phyloP scores from a whole-genome alignment of 1,284 basidiomycete genomes.

The Melampsora americana region DNA sequence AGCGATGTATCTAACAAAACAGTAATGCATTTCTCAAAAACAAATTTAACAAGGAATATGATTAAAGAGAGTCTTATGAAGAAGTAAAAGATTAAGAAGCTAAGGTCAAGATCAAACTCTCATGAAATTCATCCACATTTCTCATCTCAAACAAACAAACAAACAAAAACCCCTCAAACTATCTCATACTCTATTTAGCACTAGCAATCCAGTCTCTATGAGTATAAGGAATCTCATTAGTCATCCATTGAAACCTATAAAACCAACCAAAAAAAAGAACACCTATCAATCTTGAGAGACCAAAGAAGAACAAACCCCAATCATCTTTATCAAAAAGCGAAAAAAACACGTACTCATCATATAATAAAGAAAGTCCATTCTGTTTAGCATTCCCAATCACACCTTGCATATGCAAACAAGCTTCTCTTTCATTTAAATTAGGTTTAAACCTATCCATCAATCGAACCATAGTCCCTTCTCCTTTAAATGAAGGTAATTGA shows the following conservation, averaged over 20 bases:
- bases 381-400: conserved; percentile 89
- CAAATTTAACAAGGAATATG: no score
- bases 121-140: not conserved
- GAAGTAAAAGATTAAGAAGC: no score
- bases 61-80: no score
- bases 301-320: not conserved
- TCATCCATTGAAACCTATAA: conserved; percentile 44
- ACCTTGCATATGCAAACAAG: conserved; percentile 85
- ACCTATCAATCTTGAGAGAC: not conserved
- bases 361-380: conserved; percentile 83
- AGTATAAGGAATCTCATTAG: conserved; percentile 44
- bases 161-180: not conserved
- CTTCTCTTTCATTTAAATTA: conserved; percentile 78
- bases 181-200: conserved; percentile 1
- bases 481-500: conserved; percentile 92
- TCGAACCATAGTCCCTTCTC: conserved; percentile 81
- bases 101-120: no score
- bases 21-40: no score
- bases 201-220: conserved; percentile 43
- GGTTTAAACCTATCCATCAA: conserved; percentile 82
- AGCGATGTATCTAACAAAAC: no score
- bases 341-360: conserved; percentile 69
- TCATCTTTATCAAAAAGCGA: not conserved
- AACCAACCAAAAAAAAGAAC: not conserved
- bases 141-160: no score